A percentile compares a stretch with the other conserved stretches of the same genome.
Evolutionary conservation across 371 early-diverging fungal genomes (phyloP).

Genomic region (Mucor racemosus): DNA sequence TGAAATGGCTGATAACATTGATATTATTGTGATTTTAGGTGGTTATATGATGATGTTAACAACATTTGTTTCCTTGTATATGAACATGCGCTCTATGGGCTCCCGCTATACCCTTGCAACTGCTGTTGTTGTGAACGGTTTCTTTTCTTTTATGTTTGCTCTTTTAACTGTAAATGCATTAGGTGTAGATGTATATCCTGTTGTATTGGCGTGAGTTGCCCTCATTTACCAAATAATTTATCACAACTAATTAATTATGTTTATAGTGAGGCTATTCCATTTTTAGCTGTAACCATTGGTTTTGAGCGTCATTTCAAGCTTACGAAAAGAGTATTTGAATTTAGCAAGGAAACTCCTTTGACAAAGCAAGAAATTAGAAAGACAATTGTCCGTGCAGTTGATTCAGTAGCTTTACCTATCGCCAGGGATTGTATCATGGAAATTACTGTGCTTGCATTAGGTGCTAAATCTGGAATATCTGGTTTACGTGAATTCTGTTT

Average conservation of each 20-base stretch:
- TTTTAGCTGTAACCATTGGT: constrained; percentile 91
- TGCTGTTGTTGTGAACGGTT: constrained; percentile 69
- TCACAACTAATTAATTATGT: not conserved
- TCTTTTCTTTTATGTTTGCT: constrained; percentile 82
- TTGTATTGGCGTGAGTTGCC: constrained; percentile 63
- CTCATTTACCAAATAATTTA: not conserved
- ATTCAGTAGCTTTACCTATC: constrained; percentile 68
- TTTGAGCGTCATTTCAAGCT: constrained; percentile 88
- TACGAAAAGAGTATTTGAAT: constrained; percentile 78
- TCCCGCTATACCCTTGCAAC: constrained; percentile 79
- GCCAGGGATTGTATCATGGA: constrained; percentile 85
- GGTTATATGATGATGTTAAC: constrained; percentile 88
- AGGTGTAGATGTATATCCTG: constrained; percentile 73
- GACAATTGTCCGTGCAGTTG: constrained; percentile 74
- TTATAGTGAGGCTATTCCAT: constrained; percentile 85
- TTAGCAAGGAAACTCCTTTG: constrained; percentile 36
- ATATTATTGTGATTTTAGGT: constrained; percentile 79
- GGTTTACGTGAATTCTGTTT: constrained; percentile 85
- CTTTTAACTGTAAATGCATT: constrained; percentile 69
- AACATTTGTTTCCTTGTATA: constrained; percentile 81
- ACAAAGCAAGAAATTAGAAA: constrained; percentile 60
- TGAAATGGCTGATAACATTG: constrained; percentile 74
- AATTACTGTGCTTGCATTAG: constrained; percentile 77
- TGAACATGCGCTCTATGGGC: constrained; percentile 87
- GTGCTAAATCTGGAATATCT: constrained; percentile 77